Evolutionary conservation across 495 filamentous ascomycete genomes (phyloP).

Genomic region (Xylaria castorea): DNA sequence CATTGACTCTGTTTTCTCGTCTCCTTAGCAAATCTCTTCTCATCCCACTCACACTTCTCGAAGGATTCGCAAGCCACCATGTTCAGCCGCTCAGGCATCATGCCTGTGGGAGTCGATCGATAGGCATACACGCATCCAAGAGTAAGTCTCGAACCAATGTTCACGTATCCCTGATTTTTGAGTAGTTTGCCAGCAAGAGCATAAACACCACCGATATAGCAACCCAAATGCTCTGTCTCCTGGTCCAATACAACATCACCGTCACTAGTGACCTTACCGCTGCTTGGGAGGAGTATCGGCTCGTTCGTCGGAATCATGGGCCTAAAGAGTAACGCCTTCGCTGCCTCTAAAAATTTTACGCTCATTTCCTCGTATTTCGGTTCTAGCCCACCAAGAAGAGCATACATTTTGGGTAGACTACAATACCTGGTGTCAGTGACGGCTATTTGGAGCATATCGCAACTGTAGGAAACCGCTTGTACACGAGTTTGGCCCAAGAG

Average conservation of each 20-base stretch:
- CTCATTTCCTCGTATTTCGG: conserved; percentile 82
- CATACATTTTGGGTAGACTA: conserved; percentile 68
- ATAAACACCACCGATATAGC: conserved; percentile 87
- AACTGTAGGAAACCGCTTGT: no score
- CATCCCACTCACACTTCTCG: conserved; percentile 74
- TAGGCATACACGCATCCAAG: conserved; percentile 91
- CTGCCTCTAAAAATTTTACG: conserved; percentile 66
- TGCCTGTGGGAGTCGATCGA: conserved; percentile 73
- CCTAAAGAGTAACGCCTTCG: conserved; percentile 75
- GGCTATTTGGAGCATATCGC: background rate
- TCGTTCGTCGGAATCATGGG: conserved; percentile 75
- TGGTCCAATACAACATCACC: conserved; percentile 41
- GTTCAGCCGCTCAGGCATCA: conserved; percentile 81
- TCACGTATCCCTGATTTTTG: conserved; percentile 68
- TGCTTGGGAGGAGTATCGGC: conserved; percentile 73
- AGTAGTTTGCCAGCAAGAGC: conserved; percentile 81
- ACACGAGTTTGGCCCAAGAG: background rate
- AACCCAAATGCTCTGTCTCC: conserved; percentile 59
- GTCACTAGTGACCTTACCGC: conserved; percentile 37
- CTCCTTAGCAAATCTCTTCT: conserved; percentile 58
- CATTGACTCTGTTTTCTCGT: conserved; percentile 37
- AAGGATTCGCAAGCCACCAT: conserved; percentile 68
- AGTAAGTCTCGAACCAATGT: conserved; percentile 75
- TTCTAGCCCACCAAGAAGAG: conserved; percentile 76
- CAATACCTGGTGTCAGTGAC: background rate